These are phyloP conservation scores for Agaricus subrufescens DNA, from an alignment of 768 basidiomycete species.

Conservation along the genomic window DNA sequence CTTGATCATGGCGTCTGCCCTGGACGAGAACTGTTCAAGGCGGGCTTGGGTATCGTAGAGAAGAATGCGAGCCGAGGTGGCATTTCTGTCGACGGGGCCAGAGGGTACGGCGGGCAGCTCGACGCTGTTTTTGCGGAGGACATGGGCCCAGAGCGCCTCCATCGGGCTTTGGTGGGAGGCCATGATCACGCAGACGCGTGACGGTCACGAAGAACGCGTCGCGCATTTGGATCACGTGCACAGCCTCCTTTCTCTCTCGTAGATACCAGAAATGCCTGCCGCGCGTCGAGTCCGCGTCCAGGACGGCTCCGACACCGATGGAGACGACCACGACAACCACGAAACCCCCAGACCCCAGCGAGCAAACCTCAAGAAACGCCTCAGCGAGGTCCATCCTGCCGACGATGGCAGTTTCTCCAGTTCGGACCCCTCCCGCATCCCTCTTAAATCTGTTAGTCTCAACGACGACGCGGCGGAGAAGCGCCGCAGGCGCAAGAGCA, in stretches of 20 bases:
- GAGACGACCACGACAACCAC: slow-evolving; percentile 33
- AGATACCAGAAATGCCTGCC: slow-evolving; percentile 1
- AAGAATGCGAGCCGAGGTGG: slow-evolving; percentile 67
- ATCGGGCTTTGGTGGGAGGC: background rate
- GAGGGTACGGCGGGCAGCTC: slow-evolving; percentile 30
- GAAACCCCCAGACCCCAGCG: slow-evolving; percentile 35
- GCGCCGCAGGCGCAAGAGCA: slow-evolving; percentile 74
- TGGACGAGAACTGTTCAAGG: slow-evolving; percentile 60
- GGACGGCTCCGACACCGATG: slow-evolving; percentile 30
- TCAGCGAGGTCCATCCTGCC: slow-evolving; percentile 52
- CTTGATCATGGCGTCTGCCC: slow-evolving; percentile 46
- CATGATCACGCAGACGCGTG: background rate
- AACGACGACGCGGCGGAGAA: slow-evolving; percentile 91
- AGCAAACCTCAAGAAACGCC: slow-evolving; percentile 47
- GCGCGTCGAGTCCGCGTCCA: slow-evolving; percentile 36
- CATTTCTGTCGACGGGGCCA: slow-evolving; percentile 57
- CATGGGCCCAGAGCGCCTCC: slow-evolving; percentile 51
- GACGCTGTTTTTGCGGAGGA: slow-evolving; percentile 40
- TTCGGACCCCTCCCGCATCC: slow-evolving; percentile 28
- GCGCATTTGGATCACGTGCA: slow-evolving; percentile 31
- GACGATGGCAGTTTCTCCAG: slow-evolving; percentile 40
- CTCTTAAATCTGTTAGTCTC: slow-evolving; percentile 46
- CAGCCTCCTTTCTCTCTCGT: slow-evolving; percentile 26
- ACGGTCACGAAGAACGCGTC: slow-evolving; percentile 15
- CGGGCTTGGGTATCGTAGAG: slow-evolving; percentile 71